These are phyloP conservation scores for Themeda triandra DNA, from an alignment of 176 grass and related monocot species.

Conservation along the genomic window DNA sequence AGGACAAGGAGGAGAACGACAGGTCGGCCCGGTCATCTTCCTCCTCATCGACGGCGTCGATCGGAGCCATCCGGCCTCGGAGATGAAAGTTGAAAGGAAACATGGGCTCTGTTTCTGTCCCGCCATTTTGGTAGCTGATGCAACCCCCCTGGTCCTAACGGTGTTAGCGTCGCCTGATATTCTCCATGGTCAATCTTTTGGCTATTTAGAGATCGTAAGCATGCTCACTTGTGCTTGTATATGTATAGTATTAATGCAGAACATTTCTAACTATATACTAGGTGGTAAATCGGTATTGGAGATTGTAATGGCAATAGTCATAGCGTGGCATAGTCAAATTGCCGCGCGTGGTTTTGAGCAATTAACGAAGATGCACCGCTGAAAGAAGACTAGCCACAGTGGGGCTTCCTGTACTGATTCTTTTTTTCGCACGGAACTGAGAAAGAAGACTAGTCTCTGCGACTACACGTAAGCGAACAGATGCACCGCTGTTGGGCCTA, in stretches of 20 bases:
- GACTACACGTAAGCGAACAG: too few relatives aligned
- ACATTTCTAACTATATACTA: not conserved
- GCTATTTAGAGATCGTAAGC: not conserved
- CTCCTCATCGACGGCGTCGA: conserved; percentile 30
- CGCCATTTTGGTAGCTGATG: conserved; percentile 1
- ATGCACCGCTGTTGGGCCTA: too few relatives aligned
- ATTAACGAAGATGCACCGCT: conserved; percentile 33
- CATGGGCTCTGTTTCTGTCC: not conserved
- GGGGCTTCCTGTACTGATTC: too few relatives aligned
- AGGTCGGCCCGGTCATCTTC: conserved; percentile 41
- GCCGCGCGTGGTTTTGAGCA: not conserved
- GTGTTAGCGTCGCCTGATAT: not conserved
- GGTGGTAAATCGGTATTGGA: conserved; percentile 1
- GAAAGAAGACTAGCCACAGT: too few relatives aligned
- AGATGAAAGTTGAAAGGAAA: conserved; percentile 42
- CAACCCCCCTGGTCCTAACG: not conserved
- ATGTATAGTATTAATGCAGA: conserved; percentile 19
- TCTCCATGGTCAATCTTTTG: not conserved
- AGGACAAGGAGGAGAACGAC: conserved; percentile 67
- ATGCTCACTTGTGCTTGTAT: conserved; percentile 1
- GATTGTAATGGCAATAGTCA: not conserved
- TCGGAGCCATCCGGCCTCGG: conserved; percentile 12
- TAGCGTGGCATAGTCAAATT: not conserved
- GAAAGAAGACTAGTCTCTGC: too few relatives aligned
- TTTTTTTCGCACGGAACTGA: too few relatives aligned